Base-by-base conservation (phyloP, 352 stramenopile species). In the Pythium aristosporum region DNA sequence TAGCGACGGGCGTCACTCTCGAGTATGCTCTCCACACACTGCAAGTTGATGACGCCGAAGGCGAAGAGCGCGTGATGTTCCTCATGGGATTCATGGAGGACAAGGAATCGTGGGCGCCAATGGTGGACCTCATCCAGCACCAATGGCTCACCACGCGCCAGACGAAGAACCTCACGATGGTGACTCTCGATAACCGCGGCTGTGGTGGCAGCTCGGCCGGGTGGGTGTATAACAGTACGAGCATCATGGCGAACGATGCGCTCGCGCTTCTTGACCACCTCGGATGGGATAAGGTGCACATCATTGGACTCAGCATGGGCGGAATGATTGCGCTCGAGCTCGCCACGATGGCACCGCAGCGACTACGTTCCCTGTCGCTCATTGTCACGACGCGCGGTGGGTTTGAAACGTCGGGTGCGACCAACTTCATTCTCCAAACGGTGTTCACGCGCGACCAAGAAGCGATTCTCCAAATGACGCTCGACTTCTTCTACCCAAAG, bases 241-340 rank as follows among this genome's bases (percentile, higher is more conserved):
- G 70, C 41, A 67, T 67, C 15, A 86, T 91, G 75, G 81, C 81
- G 3, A 54, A 75, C n/a, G 81, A 91, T 53, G 68, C 68, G 56
- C 69, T 88, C 7, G 64, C 71, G 5, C 51, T 91, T 3, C 77
- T 88, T 72, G 73, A 88, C 44, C 76, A 88, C 36, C 68, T 88
- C n/a, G 73, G 72, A 7, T 91, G 79, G 81, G 34, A 43, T 12
- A 60, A 60, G 41, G 65, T 58, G 18, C 60, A 67, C 32, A 61
- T 67, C n/a, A 51, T 71, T 39, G 58, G 65, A 1, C 48, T 71
- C 28, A 88, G 79, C 43, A 87, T 91, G 79, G 82, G 82, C 18
- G 80, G 82, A 7, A 91, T 91, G 82, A 89, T 91, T 58, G 66
- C 79, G 8, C 72, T 85, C 20, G 80, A 91, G 57, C 63, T 91